Conservation (phyloP, 768 basidiomycete genomes). For the Leccinum subtestaceum region DNA sequence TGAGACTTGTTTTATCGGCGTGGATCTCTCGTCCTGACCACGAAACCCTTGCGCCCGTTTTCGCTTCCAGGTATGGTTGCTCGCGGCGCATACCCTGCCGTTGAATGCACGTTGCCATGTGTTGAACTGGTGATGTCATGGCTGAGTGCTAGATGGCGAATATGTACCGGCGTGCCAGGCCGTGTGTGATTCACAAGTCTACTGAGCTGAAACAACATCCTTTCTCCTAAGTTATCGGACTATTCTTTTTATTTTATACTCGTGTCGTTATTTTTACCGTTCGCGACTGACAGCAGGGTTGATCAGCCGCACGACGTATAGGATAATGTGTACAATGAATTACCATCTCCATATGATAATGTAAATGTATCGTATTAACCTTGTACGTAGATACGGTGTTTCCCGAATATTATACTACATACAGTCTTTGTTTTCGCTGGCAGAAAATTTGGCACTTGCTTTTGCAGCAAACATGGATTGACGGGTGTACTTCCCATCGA, state of each 20-base stretch:
- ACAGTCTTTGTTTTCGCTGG: background rate
- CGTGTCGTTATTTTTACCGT: background rate
- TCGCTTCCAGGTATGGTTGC: constrained; percentile 7
- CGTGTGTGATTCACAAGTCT: background rate
- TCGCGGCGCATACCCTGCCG: constrained; percentile 7
- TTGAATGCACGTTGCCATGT: constrained; percentile 5
- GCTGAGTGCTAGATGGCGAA: background rate
- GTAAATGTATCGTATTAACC: background rate
- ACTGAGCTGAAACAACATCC: background rate
- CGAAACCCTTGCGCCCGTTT: background rate
- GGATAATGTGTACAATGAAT: background rate
- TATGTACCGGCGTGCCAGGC: background rate
- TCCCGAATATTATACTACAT: background rate
- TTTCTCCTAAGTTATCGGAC: background rate
- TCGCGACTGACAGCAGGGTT: background rate
- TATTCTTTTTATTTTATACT: background rate
- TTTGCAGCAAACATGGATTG: background rate
- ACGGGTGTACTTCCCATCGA: background rate
- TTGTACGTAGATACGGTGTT: background rate
- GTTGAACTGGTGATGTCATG: constrained; percentile 4
- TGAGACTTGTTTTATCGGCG: constrained; percentile 1
- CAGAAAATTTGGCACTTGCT: too few relatives aligned
- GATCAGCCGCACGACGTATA: background rate
- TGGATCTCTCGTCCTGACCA: background rate
- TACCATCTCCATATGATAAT: background rate